A percentile compares a stretch with the other conserved stretches of the same genome.
Evolutionary conservation across 116 monocot species (phyloP).

Genomic region (Iris pallida): DNA sequence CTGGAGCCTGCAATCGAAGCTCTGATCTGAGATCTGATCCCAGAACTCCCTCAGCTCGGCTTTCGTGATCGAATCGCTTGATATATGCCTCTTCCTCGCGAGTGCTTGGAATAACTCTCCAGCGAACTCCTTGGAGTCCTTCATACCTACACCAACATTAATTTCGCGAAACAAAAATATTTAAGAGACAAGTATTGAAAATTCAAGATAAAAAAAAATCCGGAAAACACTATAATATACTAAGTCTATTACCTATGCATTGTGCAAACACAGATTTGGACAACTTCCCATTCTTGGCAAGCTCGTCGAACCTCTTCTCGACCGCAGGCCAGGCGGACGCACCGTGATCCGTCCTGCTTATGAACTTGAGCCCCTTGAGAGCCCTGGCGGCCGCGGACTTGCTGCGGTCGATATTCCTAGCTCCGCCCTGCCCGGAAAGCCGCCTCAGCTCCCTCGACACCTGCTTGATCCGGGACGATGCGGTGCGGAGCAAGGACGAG

Average conservation of each 20-base stretch:
- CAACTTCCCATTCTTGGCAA: constrained; percentile 27
- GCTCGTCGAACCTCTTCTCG: constrained; percentile 37
- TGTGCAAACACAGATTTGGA: constrained; percentile 23
- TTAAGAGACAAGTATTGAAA: too few relatives aligned
- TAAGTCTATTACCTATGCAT: constrained; percentile 53
- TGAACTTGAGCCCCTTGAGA: constrained; percentile 81
- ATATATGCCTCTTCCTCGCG: constrained; percentile 41
- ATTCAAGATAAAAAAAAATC: too few relatives aligned
- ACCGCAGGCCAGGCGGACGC: constrained; percentile 28
- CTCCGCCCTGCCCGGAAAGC: constrained; percentile 32
- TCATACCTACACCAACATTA: constrained; percentile 53
- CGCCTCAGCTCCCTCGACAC: constrained; percentile 78
- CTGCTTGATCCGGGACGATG: constrained; percentile 64
- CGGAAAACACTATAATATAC: too few relatives aligned
- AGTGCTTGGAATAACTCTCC: constrained; percentile 49
- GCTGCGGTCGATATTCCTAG: constrained; percentile 43
- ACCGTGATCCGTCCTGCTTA: constrained; percentile 53
- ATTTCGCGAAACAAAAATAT: too few relatives aligned
- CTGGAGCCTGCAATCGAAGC: constrained; percentile 53
- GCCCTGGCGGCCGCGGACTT: constrained; percentile 71
- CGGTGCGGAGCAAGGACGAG: constrained; percentile 35
- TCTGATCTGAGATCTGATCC: constrained; percentile 55
- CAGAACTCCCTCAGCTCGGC: constrained; percentile 52
- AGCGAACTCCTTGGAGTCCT: constrained; percentile 54
- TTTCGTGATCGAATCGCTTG: constrained; percentile 20